phyloP scores from a whole-genome alignment of 768 basidiomycete species.

The Scleroderma citrinum region DNA sequence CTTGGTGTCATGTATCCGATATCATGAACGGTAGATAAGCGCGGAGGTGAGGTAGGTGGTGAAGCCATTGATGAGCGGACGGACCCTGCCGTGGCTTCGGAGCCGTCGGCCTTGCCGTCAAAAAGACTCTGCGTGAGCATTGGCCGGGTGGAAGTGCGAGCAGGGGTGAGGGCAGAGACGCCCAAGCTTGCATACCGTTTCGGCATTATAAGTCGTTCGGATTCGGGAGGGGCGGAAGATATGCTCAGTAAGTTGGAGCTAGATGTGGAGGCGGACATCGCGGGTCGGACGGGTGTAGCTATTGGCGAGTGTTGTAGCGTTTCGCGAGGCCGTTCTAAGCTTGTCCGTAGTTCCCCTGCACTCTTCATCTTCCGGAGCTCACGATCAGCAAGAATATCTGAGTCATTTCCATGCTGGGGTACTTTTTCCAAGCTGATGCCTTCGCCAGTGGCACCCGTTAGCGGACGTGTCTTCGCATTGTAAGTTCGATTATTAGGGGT shows the following conservation, averaged over 20 bases:
- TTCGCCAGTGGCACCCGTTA: conserved; percentile 22
- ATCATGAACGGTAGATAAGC: conserved; percentile 9
- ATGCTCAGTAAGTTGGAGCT: conserved; percentile 58
- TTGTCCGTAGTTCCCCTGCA: conserved; percentile 66
- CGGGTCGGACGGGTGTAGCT: conserved; percentile 35
- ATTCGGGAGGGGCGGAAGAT: conserved; percentile 24
- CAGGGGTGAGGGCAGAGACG: conserved; percentile 32
- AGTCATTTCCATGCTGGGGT: conserved; percentile 32
- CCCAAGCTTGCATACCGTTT: conserved; percentile 70
- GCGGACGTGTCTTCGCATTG: conserved; percentile 39
- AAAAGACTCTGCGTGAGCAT: conserved; percentile 40
- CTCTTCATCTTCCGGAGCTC: conserved; percentile 84
- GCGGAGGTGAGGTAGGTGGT: conserved; percentile 26
- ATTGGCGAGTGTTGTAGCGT: conserved; percentile 21
- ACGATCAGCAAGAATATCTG: conserved; percentile 41
- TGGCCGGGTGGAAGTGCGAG: conserved; percentile 32
- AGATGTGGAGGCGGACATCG: conserved; percentile 53
- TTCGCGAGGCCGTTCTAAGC: conserved; percentile 23
- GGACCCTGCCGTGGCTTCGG: conserved; percentile 10
- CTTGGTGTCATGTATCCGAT: conserved; percentile 9
- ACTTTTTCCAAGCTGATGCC: conserved; percentile 10
- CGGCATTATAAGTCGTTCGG: conserved; percentile 32
- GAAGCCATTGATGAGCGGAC: conserved; percentile 20
- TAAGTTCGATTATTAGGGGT: conserved; percentile 57
- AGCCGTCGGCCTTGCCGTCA: conserved; percentile 41